Percentiles rank a stretch among this genome's conserved stretches.
Evolutionary conservation across 2,329 filamentous ascomycete genomes (phyloP).

Genomic region (Alternaria panax): DNA sequence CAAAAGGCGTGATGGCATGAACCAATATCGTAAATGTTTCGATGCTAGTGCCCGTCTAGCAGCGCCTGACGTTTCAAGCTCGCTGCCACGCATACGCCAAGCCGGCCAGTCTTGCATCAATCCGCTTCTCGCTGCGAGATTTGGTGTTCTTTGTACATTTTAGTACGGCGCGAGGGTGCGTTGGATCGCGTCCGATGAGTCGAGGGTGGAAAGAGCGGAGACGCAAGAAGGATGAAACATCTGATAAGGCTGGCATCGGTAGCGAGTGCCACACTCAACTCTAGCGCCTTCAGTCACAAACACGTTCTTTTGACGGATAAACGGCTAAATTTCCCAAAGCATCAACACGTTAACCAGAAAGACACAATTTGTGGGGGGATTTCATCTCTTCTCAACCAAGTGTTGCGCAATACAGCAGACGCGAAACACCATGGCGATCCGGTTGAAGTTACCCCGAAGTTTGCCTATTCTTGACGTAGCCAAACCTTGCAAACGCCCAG

Average conservation of each 20-base stretch:
- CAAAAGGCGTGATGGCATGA: conserved; percentile 3
- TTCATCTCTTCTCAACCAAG: not conserved
- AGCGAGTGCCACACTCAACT: not conserved
- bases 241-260: not conserved
- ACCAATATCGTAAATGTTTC: not conserved
- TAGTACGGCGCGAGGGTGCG: not conserved
- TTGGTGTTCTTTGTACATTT: not conserved
- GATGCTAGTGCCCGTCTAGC: not conserved
- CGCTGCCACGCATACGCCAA: not conserved
- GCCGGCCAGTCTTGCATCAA: not conserved
- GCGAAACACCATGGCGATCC: not conserved
- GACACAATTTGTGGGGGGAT: not conserved
- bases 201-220: not conserved
- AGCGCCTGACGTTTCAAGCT: conserved; percentile 1
- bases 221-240: not conserved
- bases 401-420: too few species aligned
- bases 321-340: not conserved
- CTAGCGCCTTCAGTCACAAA: not conserved
- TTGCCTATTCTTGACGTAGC: not conserved
- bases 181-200: not conserved
- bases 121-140: not conserved
- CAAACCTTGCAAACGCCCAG: not conserved
- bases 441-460: not conserved
- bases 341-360: not conserved
- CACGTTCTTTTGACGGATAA: not conserved